Conservation (phyloP, 257 asterid species). For the Fraxinus quadrangulata region DNA sequence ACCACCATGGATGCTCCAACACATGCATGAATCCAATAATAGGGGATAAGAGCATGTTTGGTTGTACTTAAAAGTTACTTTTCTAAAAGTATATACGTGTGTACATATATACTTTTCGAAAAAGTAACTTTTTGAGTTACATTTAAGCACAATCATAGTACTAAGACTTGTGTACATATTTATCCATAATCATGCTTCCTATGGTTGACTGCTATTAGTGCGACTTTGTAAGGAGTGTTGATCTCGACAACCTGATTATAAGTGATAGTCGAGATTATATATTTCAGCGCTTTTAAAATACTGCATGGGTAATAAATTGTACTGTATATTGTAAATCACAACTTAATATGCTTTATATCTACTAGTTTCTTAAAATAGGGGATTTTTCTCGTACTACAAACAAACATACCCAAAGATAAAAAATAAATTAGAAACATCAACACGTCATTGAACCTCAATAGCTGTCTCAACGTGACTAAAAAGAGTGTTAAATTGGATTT, state of each 20-base stretch:
- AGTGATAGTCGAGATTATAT: not conserved
- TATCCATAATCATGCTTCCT: not conserved
- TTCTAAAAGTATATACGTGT: not conserved
- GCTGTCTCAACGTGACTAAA: too few species aligned
- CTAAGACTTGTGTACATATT: not conserved
- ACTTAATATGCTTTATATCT: not conserved
- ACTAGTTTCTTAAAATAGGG: too few species aligned
- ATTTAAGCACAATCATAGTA: not conserved
- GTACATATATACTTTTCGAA: not conserved
- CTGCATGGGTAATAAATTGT: not conserved
- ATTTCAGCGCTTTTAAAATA: too few species aligned
- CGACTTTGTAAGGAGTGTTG: not conserved
- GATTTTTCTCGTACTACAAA: too few species aligned
- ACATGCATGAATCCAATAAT: conserved; percentile 21
- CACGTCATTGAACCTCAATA: too few species aligned
- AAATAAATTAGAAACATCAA: too few species aligned
- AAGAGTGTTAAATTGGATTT: too few species aligned
- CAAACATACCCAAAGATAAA: too few species aligned
- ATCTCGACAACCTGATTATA: too few species aligned
- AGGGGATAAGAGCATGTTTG: not conserved
- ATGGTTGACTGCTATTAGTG: not conserved
- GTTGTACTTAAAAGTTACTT: not conserved
- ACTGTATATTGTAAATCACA: not conserved
- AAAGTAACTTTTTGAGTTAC: not conserved
- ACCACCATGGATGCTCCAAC: conserved; percentile 69